Evolutionary conservation across 129 eudicot species (phyloP).

Genomic region (Arctium minus): DNA sequence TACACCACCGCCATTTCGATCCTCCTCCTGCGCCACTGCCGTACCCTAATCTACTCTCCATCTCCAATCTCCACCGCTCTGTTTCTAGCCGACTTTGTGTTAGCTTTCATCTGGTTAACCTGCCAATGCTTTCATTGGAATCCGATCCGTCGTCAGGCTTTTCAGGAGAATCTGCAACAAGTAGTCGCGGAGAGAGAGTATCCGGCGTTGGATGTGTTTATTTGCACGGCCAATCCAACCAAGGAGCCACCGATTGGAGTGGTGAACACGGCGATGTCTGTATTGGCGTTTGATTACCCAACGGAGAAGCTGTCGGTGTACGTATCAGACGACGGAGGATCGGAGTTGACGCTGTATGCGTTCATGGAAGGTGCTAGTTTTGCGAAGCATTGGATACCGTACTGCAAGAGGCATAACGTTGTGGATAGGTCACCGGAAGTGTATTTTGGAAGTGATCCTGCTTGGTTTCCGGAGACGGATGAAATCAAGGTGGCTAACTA

Average conservation of each 20-base stretch:
- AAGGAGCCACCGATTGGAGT: slow-evolving; percentile 61
- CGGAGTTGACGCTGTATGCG: slow-evolving; percentile 40
- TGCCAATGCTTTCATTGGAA: slow-evolving; percentile 35
- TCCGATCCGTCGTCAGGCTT: slow-evolving; percentile 32
- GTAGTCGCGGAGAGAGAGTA: slow-evolving; percentile 10
- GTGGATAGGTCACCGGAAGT: slow-evolving; percentile 42
- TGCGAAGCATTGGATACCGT: slow-evolving; percentile 46
- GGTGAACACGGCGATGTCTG: slow-evolving; percentile 58
- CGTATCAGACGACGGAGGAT: slow-evolving; percentile 54
- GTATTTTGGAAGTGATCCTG: slow-evolving; percentile 26
- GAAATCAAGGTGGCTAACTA: slow-evolving; percentile 33
- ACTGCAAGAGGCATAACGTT: slow-evolving; percentile 31
- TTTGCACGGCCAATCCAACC: slow-evolving; percentile 71
- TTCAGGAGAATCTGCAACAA: slow-evolving; percentile 42
- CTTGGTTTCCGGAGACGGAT: slow-evolving; percentile 1
- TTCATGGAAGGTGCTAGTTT: slow-evolving; percentile 46
- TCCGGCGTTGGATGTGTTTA: slow-evolving; percentile 55
- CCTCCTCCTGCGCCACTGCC: slow-evolving; percentile 31
- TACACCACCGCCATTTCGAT: slow-evolving; percentile 27
- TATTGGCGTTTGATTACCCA: slow-evolving; percentile 53
- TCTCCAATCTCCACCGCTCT: slow-evolving; percentile 4
- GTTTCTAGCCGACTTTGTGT: slow-evolving; percentile 40
- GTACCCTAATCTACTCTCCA: slow-evolving; percentile 27
- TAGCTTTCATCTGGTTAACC: slow-evolving; percentile 51
- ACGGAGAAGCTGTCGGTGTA: slow-evolving; percentile 42